Evolutionary conservation across 2,329 filamentous ascomycete species (phyloP), one percentile per base, ranked within the genome.

Genomic region (Phialophora verrucosa): DNA sequence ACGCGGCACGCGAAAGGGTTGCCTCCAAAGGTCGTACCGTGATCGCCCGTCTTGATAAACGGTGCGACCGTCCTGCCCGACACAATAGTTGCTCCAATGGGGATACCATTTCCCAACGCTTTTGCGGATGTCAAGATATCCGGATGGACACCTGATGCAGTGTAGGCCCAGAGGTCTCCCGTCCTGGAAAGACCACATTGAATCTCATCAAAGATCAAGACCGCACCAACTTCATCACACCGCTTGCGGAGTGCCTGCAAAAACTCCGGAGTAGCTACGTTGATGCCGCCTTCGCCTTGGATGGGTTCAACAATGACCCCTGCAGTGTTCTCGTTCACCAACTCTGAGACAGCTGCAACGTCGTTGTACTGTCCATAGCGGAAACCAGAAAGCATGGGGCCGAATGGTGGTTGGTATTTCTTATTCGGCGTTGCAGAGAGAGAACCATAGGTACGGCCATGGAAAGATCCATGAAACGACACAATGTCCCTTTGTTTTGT

Each of bases 301-400:
- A 99, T 97, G 8, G 95, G 95, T 83, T 99, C 95, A 54, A 99
- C 87, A 65, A 99, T 93, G 23, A 99, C 95, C 75, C 92, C 93
- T 74, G 93, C 97, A 0, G 95, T 98, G 72, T 89, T 87, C 23
- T 92, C 88, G 0, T 90, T 97, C 32, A 99, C 88, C 20, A 97
- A 82, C 0, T 85, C 84, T 20, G 89, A 81, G 61, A 99, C 86
- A 17, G 83, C 88, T 1, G 82, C 84, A 12, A 94, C 81, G 75
- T 98, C 90, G 76, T 99, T 98, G 82, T 89, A 96, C 7, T 83
- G 89, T 60, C 92, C 94, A 75, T 95, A 92, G 75, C 83, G 88
- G 82, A 97, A 98, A 1, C 95, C 95, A 0, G 95, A 94, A 1
- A 99, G 83, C 93, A 99, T 97, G 44, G 95, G 95, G 14, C 91